Evolutionary conservation across 345 rosid species (phyloP).

Genomic region (Garcia nutans): DNA sequence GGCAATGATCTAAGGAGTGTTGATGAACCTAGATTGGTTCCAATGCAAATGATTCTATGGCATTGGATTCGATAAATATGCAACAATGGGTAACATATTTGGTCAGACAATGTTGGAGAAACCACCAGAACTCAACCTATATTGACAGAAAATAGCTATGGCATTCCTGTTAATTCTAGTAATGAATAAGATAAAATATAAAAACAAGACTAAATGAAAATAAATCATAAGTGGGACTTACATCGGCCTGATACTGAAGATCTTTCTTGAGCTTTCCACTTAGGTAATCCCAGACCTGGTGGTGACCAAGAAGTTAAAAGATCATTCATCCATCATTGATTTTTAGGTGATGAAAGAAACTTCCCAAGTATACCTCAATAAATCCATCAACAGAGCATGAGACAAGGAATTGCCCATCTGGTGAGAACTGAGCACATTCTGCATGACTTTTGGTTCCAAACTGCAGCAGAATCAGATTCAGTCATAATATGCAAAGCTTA

Average conservation of each 20-base stretch:
- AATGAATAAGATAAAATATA: background rate
- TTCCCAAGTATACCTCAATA: constrained; percentile 62
- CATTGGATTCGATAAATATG: background rate
- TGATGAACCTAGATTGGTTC: background rate
- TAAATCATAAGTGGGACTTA: constrained; percentile 32
- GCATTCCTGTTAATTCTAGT: background rate
- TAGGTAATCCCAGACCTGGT: constrained; percentile 93
- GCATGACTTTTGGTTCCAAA: constrained; percentile 95
- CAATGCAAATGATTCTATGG: background rate
- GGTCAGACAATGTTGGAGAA: background rate
- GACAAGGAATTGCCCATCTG: constrained; percentile 96
- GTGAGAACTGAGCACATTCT: constrained; percentile 93
- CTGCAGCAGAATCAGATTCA: constrained; percentile 41
- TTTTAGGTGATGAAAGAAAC: constrained; percentile 2
- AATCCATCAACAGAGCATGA: constrained; percentile 96
- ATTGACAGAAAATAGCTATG: background rate
- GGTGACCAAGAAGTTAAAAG: constrained; percentile 17
- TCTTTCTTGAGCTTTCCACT: constrained; percentile 99
- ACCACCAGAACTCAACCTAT: background rate
- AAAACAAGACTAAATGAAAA: constrained; percentile 2
- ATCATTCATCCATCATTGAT: constrained; percentile 23
- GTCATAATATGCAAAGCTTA: constrained; percentile 8
- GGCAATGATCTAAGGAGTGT: background rate
- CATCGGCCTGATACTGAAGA: constrained; percentile 97
- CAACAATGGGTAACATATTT: background rate